phyloP scores from a whole-genome alignment of 2,329 filamentous ascomycete species.

The Xylaria arbuscula region DNA sequence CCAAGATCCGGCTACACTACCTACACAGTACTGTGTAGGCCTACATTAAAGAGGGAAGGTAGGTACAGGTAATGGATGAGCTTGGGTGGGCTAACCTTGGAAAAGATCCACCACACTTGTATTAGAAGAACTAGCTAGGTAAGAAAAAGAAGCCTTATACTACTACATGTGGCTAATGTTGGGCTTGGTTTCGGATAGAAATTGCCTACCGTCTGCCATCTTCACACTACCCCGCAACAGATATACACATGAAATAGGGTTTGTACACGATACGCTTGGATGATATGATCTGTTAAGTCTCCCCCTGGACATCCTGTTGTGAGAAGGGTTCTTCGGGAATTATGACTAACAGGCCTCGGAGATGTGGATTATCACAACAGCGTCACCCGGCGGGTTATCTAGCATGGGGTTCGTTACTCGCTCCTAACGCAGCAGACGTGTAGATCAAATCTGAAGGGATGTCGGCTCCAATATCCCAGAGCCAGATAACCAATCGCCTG shows the following conservation, averaged over 20 bases:
- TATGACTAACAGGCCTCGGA: background rate
- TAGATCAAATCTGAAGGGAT: background rate
- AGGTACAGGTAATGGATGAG: constrained; percentile 16
- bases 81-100: constrained; percentile 7
- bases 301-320: no score
- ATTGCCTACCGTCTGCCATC: background rate
- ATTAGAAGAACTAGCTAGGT: background rate
- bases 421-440: background rate
- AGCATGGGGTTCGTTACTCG: background rate
- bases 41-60: constrained; percentile 24
- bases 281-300: background rate
- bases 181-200: background rate
- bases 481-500: constrained; percentile 9
- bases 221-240: constrained; percentile 8
- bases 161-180: constrained; percentile 1
- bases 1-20: constrained; percentile 31
- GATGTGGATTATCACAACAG: background rate
- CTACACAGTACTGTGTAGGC: constrained; percentile 5
- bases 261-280: background rate
- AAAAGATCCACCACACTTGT: constrained; percentile 10
- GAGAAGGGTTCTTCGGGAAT: background rate
- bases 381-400: background rate
- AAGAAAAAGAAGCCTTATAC: background rate
- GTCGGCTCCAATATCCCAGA: background rate
- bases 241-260: background rate